Percentiles rank a stretch among this genome's conserved stretches.
Conservation (phyloP, 768 basidiomycete species). For the Rhodotorula kratochvilovae region DNA sequence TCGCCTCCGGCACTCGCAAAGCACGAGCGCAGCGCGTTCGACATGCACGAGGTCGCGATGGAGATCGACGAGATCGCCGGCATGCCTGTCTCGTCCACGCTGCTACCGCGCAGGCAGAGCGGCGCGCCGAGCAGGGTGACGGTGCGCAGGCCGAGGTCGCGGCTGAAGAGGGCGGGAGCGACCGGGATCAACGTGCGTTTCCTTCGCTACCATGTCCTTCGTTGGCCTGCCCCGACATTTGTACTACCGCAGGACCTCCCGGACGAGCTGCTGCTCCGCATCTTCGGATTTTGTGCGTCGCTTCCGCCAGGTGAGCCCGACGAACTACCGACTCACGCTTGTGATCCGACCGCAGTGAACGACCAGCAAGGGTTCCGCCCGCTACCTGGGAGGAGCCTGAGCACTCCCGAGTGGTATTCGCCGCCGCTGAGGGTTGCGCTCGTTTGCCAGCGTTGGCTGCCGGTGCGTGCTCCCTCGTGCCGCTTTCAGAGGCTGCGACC, state of each 20-base stretch:
- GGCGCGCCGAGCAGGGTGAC: background rate
- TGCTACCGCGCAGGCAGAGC: background rate
- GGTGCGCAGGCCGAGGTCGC: background rate
- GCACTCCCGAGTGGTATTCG: slow-evolving; percentile 1
- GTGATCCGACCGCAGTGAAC: slow-evolving; percentile 1
- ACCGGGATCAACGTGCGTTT: slow-evolving; percentile 4
- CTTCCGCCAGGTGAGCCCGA: background rate
- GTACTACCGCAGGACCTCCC: background rate
- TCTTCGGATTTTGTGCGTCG: slow-evolving; percentile 16
- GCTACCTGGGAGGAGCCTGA: background rate
- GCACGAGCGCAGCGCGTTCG: background rate
- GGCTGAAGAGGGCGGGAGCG: background rate
- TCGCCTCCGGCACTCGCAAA: too few relatives aligned
- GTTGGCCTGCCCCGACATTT: background rate
- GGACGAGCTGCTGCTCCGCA: slow-evolving; percentile 21
- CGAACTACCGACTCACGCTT: background rate
- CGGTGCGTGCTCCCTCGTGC: background rate
- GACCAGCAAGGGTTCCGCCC: slow-evolving; percentile 17
- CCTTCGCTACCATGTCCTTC: background rate
- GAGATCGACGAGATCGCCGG: background rate
- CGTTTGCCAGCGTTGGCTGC: slow-evolving; percentile 23
- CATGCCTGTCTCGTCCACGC: background rate
- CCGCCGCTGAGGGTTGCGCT: slow-evolving; percentile 16
- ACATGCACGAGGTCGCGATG: background rate
- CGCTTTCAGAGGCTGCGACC: too few relatives aligned